Evolutionary conservation across 148 eudicot genomes (phyloP).

Genomic region (Spergularia marina): DNA sequence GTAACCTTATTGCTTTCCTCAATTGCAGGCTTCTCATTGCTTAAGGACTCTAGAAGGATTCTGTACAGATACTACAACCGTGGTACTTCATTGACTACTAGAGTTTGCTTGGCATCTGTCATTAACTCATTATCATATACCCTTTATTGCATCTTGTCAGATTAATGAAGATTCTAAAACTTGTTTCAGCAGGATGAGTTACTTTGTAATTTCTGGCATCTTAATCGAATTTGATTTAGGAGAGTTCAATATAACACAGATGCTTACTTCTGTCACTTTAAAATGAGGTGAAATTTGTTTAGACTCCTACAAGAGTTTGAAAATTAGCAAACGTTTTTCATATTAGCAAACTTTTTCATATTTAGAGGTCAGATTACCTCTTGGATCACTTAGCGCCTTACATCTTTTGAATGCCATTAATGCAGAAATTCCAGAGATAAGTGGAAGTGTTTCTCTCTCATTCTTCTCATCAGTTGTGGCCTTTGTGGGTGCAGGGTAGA

Average conservation of each 20-base stretch:
- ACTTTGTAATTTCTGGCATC: background rate
- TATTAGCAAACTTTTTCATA: no score
- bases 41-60: constrained; percentile 40
- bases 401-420: background rate
- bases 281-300: background rate
- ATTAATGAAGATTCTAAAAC: background rate
- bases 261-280: background rate
- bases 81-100: constrained; percentile 35
- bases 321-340: background rate
- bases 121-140: background rate
- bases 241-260: background rate
- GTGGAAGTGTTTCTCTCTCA: background rate
- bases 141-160: background rate
- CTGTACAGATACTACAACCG: constrained; percentile 36
- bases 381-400: background rate
- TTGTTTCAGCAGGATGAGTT: constrained; percentile 12
- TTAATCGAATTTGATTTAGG: background rate
- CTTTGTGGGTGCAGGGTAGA: constrained; percentile 42
- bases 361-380: background rate
- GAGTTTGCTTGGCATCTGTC: background rate
- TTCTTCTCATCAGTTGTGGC: background rate
- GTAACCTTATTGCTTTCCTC: constrained; percentile 14
- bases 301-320: background rate
- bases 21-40: constrained; percentile 43
- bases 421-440: background rate